Base-by-base conservation (phyloP, 768 basidiomycete genomes). In the Polyporus arcularius region DNA sequence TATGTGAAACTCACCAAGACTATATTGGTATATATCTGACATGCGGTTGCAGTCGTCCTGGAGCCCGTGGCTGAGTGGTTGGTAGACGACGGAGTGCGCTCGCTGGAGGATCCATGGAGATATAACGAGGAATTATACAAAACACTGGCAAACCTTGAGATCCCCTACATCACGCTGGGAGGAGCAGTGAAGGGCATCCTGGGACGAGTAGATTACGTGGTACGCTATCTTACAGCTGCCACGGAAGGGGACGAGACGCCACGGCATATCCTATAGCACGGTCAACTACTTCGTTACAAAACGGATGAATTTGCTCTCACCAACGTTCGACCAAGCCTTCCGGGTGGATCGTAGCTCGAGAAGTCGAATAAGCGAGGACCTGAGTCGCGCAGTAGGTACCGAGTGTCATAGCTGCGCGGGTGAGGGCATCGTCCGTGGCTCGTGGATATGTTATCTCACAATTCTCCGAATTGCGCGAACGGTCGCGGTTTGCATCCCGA, bases 1-100 rank as follows among this genome's bases (percentile, higher is more conserved):
- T 53, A 39, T 2, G 30, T 30, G 4, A 43, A 45, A 21, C 30
- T 28, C 31, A 15, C 14, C 32, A 1, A 32, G n/a, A 16, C 28
- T 15, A 2, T 11, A 42, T 15, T 32, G 57, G 21, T 39, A 31
- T 0, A 18, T 18, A 11, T 4, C 12, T 39, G 38, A 21, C 26
- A 48, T 26, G 47, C 47, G 39, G 15, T 15, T 41, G 14, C 32
- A 69, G 67, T 89, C 16, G 75, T 89, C 26, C 72, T 89, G 41
- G 75, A 70, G 2, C 85, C 85, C 0, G 80, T 88, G 35, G 61
- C 71, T 12, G 85, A 83, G 59, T 89, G 87, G 87, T 31, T 83
- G 32, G 72, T 81, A 0, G 88, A 89, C 61, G 87, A 89, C 56
- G 88, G 86, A 1, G 75, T 87, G 35, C 81, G 87, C 4, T 80